Conservation (phyloP, 139 green algal genomes). For the Gonium pectorale region DNA sequence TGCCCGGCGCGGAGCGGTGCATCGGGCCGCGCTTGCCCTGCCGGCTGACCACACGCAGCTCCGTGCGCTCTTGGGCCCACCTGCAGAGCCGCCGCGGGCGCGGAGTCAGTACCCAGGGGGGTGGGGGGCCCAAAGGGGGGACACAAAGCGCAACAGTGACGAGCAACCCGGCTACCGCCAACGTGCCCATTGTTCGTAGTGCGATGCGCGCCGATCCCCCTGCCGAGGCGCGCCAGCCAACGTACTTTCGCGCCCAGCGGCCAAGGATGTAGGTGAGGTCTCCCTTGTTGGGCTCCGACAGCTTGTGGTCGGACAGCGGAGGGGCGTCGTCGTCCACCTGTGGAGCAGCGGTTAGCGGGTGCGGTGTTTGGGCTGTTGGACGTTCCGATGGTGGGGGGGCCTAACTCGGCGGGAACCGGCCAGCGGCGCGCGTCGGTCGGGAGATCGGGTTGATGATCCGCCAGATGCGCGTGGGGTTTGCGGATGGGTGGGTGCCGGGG, state of each 20-base stretch:
- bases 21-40: background rate
- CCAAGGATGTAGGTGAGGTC: conserved; percentile 48
- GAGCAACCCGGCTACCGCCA: too few species aligned
- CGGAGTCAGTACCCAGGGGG: background rate
- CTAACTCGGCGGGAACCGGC: too few species aligned
- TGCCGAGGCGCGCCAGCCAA: too few species aligned
- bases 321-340: conserved; percentile 31
- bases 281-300: conserved; percentile 23
- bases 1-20: background rate
- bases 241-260: conserved; percentile 12
- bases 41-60: background rate
- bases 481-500: background rate
- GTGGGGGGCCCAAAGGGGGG: too few species aligned
- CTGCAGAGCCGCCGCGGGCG: background rate
- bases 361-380: too few species aligned
- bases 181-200: too few species aligned
- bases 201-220: too few species aligned
- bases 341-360: too few species aligned
- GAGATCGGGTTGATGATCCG: too few species aligned
- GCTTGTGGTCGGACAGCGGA: conserved; percentile 27
- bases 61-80: conserved; percentile 26
- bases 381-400: too few species aligned
- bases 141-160: too few species aligned
- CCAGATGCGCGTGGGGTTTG: background rate
- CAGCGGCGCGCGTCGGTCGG: too few species aligned